Base-by-base conservation (phyloP, 352 stramenopile species). In the Plasmopara halstedii region DNA sequence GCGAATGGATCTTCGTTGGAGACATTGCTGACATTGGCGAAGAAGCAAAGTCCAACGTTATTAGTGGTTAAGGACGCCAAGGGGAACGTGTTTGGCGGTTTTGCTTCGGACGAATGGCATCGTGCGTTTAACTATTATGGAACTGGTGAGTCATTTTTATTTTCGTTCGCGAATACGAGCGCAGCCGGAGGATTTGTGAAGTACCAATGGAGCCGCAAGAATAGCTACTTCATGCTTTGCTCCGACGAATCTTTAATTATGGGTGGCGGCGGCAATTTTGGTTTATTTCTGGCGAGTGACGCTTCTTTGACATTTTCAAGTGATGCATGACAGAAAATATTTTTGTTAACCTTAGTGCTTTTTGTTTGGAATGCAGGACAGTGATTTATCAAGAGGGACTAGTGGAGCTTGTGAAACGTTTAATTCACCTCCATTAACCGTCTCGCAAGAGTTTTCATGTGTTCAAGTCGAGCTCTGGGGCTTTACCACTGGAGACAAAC, bases 151-250 rank as follows among this genome's bases (percentile, higher is more conserved):
- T 83, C 70, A 0, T 95, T 96, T 43, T 52, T 96, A n/a, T 96
- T 96, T 56, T 71, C 81, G 0, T 93, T 95, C 42, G 64, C 68
- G 15, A 76, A 58, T 42, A 29, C 44, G 19, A 64, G 53, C 20
- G 42, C 50, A 25, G 53, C 53, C 25, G 44, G 55, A 15, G 59
- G 46, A 11, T 89, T 95, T 42, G 61, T 68, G 8, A 89, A 88
- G 45, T 94, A 90, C 39, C 55, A 81, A 32, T 95, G 84, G 81
- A 94, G 82, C 26, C 77, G 85, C 15, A 79, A 83, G 41, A 96
- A 95, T 65, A 88, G 73, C 51, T 95, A 95, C 55, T 95, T 95
- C 36, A 85, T 91, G 74, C 66, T 96, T 18, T 93, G 82, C 58
- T 94, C 82, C 14, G 83, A 95, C 10, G 82, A 94, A 44, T 94